Base-by-base conservation (phyloP, 169 alveolate genomes). In the Cryptosporidium sp. region DNA sequence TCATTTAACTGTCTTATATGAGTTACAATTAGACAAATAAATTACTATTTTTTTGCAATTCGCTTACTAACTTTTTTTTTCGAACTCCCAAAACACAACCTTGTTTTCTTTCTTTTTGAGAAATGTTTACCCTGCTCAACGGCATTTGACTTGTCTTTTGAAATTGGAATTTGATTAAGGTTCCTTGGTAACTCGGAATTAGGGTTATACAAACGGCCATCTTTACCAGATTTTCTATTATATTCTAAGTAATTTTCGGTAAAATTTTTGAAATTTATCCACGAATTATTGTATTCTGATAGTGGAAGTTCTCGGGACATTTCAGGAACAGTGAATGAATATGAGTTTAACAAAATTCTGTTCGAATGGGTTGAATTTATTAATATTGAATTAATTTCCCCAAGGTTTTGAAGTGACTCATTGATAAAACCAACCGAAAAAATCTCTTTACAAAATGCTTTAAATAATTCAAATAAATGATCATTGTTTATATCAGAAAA, bases 391-490 rank as follows among this genome's bases (percentile, higher is more conserved):
- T 35, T 29, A n/a, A 37, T 43, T 8, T 55, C 37, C 12, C 45
- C 70, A 9, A 37, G 1, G 16, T 29, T 26, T 51, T 73, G 9
- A 31, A 18, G 14, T 33, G 50, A n/a, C 9, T 73, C 86, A 31
- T 33, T 0, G 29, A 73, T 51, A 12, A 73, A 73, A 6, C 86
- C 71, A 9, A 52, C 50, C 5, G 86, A 73, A 55, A 73, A 55
- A 37, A 55, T 52, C 41, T 71, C 85, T 23, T 71, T 71, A 29
- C 71, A 73, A 39, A 73, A 73, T 35, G 9, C 37, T 31, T 29
- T 3, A 9, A 73, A 51, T 29, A 73, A 3, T 26, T 35, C 26
- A 31, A 26, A 23, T n/a, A 3, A 10, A 33, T 35, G 16, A 37
- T 2, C 23, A 18, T 33, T n/a, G 21, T 16, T 14, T 37, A 16